Evolutionary conservation across 2,329 filamentous ascomycete species (phyloP), one percentile per base, ranked within the genome.

Genomic region (Rhynchosporium graminicola): DNA sequence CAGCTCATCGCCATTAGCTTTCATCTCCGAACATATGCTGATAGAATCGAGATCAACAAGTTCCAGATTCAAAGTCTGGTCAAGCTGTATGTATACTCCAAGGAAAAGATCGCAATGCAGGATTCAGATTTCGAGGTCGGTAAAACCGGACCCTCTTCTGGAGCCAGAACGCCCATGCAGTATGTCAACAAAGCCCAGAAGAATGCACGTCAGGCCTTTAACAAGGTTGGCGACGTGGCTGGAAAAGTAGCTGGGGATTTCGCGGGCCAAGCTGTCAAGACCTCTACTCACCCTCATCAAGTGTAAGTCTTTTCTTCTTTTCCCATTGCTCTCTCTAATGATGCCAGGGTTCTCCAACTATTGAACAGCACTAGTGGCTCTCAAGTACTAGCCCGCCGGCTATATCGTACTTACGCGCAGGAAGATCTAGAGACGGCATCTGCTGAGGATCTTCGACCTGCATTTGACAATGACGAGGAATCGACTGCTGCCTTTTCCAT

Each of bases 1-100:
- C 93, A 97, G 73, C 88, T 96, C 77, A 96, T 98, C 69, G 93
- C 94, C 38, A 93, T 93, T 62, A 92, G 89, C 65, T 98, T 98
- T 76, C 94, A 98, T 74, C 81, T 91, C 62, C 85, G 94, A 50
- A 97, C 94, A 0, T 98, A 98, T 72, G 87, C 91, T 29, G 91
- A 94, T 69, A 83, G 94, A 15, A 97, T 97, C 70, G 91, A 95
- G 65, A 83, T 94, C 75, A 96, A 97, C 80, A 96, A 96, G 74
- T 92, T 93, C 67, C 90, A 96, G 72, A 92, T 97, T 62, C 86
- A 82, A 10, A 85, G 82, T 68, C 74, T 89, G 68, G 81, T 82
- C 6, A 89, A 89, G 73, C 75, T 90, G 7, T 88, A 88, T 73
- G 79, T 79, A 10, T 88, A 72, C 56, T 90, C 87, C 7, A 87